These are phyloP conservation scores for Mimosa bimucronata DNA, from an alignment of 306 rosid species.

Conservation along the genomic window DNA sequence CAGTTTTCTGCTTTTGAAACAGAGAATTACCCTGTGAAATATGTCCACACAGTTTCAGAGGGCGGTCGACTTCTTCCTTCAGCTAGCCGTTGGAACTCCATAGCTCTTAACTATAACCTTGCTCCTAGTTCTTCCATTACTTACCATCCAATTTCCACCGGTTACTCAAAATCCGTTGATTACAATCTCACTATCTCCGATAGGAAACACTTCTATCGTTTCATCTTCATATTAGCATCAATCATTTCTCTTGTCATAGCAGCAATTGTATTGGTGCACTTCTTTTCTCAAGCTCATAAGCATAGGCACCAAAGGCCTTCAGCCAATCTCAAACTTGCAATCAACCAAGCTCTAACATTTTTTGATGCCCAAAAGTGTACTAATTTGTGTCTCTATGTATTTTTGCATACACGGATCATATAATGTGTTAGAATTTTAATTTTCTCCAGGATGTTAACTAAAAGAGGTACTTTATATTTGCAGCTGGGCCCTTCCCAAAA, in stretches of 20 bases:
- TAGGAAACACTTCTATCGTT: conserved; percentile 47
- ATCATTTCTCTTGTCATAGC: conserved; percentile 43
- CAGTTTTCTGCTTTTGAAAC: conserved; percentile 30
- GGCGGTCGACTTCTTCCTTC: conserved; percentile 63
- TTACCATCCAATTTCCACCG: conserved; percentile 60
- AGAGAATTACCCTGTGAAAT: conserved; percentile 43
- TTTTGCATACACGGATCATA: not conserved
- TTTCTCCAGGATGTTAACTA: not conserved
- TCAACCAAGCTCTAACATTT: conserved; percentile 74
- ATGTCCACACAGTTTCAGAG: conserved; percentile 55
- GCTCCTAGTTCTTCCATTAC: conserved; percentile 44
- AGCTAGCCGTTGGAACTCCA: conserved; percentile 59
- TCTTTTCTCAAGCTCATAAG: conserved; percentile 52
- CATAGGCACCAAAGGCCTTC: conserved; percentile 49
- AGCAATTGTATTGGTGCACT: conserved; percentile 43
- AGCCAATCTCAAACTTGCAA: conserved; percentile 56
- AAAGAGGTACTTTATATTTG: not conserved
- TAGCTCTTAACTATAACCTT: conserved; percentile 44
- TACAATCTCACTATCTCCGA: conserved; percentile 59
- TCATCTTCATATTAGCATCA: conserved; percentile 44
- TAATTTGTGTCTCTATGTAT: not conserved
- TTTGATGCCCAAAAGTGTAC: conserved; percentile 86
- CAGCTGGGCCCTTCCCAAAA: conserved; percentile 75
- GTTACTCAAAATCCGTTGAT: conserved; percentile 58
- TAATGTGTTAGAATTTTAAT: not conserved